Percentiles rank a stretch among this genome's conserved stretches.
Evolutionary conservation across 768 basidiomycete species (phyloP).

Genomic region (Podaxis sp.): DNA sequence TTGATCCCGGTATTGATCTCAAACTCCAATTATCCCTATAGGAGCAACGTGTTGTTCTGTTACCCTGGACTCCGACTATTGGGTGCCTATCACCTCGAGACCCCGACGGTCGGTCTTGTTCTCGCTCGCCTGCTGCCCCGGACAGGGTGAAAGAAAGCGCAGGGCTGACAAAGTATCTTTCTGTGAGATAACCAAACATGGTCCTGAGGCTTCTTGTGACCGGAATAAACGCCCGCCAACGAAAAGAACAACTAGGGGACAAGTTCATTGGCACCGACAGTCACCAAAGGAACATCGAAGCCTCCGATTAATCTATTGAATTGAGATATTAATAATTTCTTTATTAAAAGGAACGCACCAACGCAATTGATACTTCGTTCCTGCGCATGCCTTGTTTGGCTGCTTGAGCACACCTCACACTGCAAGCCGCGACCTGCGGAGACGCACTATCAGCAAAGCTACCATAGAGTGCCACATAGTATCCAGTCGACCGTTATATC

Average conservation of each 20-base stretch:
- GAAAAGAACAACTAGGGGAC: neutral
- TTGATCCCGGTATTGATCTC: neutral
- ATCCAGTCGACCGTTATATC: neutral
- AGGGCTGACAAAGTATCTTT: too few relatives aligned
- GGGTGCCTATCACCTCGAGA: neutral
- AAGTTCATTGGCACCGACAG: neutral
- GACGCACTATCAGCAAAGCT: neutral
- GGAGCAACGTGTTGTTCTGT: neutral
- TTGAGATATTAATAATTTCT: neutral
- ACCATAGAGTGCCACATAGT: neutral
- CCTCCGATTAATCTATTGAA: neutral
- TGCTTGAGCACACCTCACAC: neutral
- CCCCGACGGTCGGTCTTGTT: neutral
- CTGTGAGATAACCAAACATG: too few relatives aligned
- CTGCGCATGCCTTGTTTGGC: neutral
- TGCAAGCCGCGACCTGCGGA: neutral
- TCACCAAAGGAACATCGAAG: neutral
- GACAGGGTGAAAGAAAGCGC: too few relatives aligned
- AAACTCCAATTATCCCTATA: neutral
- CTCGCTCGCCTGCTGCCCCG: too few relatives aligned
- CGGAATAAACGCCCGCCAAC: neutral
- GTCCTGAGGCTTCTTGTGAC: neutral
- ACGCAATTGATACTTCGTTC: neutral
- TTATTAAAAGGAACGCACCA: neutral
- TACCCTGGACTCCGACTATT: neutral